Base-by-base conservation (phyloP, 73 alveolate species). In the Paramecium bursaria region DNA sequence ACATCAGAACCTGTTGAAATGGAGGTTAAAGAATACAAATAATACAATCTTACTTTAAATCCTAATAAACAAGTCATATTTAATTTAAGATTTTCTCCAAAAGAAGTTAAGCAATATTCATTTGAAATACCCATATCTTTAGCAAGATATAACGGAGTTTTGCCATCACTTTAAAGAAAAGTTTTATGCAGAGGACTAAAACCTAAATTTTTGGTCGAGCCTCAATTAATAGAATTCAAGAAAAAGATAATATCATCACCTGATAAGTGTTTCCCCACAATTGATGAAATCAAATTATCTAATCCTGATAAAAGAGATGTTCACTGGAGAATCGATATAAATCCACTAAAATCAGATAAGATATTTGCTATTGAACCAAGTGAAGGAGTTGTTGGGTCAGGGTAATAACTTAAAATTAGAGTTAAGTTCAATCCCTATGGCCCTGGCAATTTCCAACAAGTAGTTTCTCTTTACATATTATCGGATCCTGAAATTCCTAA, bases 351-450 rank as follows among this genome's bases (percentile, higher is more conserved):
- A 21, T 46, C 86, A 27, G 86, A 86, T 14, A 93, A 91, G 54
- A 94, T 94, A 17, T 94, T 94, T 86, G 67, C 92, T 27, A 92
- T 94, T 82, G 92, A 87, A 42, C 98, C 98, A 3, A 86, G 91
- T 46, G 94, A 91, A 55, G 98, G 98, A 2, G 86, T 91, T 75
- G 90, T 94, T 0, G 97, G 90, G 6, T 95, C 97, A 42, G 95
- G 95, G 6, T 88, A 93, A 21, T 85, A 95, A 29, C 95, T 95
- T 7, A 95, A 96, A 25, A 94, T 97, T 10, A 86, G 98, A 80
- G 98, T 96, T 2, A 90, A 96, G 19, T 97, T 97, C 57, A 97
- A 96, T 60, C 99, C 99, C 0, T 91, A 91, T 55, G 99, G 96
- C 48, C 97, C 98, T 33, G 92, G 87, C 49, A 97, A 94, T 42